phyloP scores from a whole-genome alignment of 306 rosid species.

The Benincasa hispida region DNA sequence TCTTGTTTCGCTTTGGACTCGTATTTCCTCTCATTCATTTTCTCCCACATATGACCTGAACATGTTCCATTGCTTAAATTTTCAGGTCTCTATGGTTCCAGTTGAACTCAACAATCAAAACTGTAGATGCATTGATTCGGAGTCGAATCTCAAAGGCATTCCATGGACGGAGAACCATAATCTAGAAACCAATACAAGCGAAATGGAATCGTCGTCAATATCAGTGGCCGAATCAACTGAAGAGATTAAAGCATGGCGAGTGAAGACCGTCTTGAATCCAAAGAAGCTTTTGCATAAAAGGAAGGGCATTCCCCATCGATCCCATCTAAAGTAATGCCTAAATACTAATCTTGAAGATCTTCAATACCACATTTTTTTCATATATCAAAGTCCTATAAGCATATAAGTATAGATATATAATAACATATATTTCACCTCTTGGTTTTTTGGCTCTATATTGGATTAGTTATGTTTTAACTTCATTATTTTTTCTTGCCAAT shows the following conservation, averaged over 20 bases:
- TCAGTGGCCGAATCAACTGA: constrained; percentile 71
- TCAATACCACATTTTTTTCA: constrained; percentile 3
- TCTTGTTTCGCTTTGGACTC: background rate
- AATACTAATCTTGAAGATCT: background rate
- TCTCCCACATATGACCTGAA: background rate
- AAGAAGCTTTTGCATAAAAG: constrained; percentile 55
- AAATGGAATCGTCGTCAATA: constrained; percentile 44
- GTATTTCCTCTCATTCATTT: background rate
- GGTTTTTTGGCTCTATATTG: constrained; percentile 21
- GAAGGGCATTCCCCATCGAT: constrained; percentile 64
- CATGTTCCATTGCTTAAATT: background rate
- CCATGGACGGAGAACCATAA: constrained; percentile 27
- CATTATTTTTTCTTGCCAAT: constrained; percentile 9
- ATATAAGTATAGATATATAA: constrained; percentile 10
- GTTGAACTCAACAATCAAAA: constrained; percentile 24
- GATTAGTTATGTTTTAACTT: background rate
- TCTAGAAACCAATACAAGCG: constrained; percentile 39
- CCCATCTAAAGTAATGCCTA: constrained; percentile 35
- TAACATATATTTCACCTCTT: constrained; percentile 16
- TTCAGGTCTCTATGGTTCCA: constrained; percentile 23
- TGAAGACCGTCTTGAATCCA: constrained; percentile 35
- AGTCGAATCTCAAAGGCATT: constrained; percentile 26
- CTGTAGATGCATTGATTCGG: constrained; percentile 14
- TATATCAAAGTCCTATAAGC: constrained; percentile 2
- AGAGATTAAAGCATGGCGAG: constrained; percentile 33